Base-by-base conservation (phyloP, 2,329 filamentous ascomycete genomes). In the Pseudocercospora pini-densiflorae region DNA sequence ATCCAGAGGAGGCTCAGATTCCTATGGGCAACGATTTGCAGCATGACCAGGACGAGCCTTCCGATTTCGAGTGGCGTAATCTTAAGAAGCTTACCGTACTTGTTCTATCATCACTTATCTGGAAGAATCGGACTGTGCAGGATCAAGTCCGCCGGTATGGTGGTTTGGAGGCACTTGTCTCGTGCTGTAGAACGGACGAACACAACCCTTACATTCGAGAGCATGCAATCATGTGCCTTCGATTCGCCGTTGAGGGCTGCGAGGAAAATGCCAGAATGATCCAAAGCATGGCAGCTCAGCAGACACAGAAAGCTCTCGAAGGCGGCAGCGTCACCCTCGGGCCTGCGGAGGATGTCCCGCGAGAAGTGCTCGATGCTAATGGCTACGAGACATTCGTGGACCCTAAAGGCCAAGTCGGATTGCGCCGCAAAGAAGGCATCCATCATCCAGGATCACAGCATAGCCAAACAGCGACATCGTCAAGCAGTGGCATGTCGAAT, bases 131-230 rank as follows among this genome's bases (percentile, higher is more conserved):
- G 0, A 87, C 88, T 8, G 94, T 97, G 0, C 94, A 98, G 79
- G 88, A 91, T 73, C 94, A 97, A 77, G 92, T 98, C 68, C 88
- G 96, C 53, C 87, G 89, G 58, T 88, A 94, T 73, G 92, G 93
- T 70, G 94, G 94, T 49, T 91, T 98, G 51, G 92, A 97, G 71
- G 90, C 92, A 0, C 86, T 98, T 21, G 86, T 97, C 16, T 93
- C 93, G 75, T 97, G 93, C 79, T 97, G 93, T 73, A 87, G 89
- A 33, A 95, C 95, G 76, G 94, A 98, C 76, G 93, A 94, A 72
- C 89, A 97, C 80, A 97, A 97, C 75, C 93, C 93, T 0, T 97
- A 94, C 76, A 94, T 97, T 69, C 92, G 94, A 74, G 94, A 98
- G 78, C 92, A 94, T 70, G 92, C 93, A 2, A 92, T 94, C 59